Conservation (phyloP, 2,329 filamentous ascomycete genomes). For the Diplodia seriata region DNA sequence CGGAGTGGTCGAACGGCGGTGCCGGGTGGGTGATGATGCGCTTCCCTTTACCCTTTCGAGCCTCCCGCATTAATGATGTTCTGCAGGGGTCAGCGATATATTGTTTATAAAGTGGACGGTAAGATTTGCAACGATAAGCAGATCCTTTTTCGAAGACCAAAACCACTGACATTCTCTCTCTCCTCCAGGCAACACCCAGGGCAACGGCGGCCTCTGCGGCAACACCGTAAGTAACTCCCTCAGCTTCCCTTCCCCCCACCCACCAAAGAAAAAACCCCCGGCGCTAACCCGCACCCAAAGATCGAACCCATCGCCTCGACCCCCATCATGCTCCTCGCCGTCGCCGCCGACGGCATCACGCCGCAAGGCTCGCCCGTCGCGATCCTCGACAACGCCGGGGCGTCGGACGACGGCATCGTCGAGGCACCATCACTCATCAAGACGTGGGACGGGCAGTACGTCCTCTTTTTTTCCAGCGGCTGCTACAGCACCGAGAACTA, state of each 20-base stretch:
- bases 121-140: conserved; percentile 49
- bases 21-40: not conserved
- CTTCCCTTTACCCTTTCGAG: not conserved
- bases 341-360: conserved; percentile 60
- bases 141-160: not conserved
- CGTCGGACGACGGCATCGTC: conserved; percentile 59
- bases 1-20: conserved; percentile 23
- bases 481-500: conserved; percentile 64
- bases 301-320: conserved; percentile 54
- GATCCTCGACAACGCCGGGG: conserved; percentile 55
- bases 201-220: conserved; percentile 30
- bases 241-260: too few relatives aligned
- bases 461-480: conserved; percentile 68
- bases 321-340: conserved; percentile 64
- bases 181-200: conserved; percentile 24
- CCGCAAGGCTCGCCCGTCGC: conserved; percentile 57
- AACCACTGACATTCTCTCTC: conserved; percentile 5
- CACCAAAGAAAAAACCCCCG: not conserved
- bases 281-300: not conserved
- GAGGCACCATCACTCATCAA: conserved; percentile 66
- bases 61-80: not conserved
- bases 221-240: conserved; percentile 15
- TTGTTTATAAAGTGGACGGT: conserved; percentile 72
- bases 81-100: conserved; percentile 51
- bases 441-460: conserved; percentile 58